These are phyloP conservation scores for Penicillium sp. DNA, from an alignment of 2,329 filamentous ascomycete genomes.

Conservation along the genomic window DNA sequence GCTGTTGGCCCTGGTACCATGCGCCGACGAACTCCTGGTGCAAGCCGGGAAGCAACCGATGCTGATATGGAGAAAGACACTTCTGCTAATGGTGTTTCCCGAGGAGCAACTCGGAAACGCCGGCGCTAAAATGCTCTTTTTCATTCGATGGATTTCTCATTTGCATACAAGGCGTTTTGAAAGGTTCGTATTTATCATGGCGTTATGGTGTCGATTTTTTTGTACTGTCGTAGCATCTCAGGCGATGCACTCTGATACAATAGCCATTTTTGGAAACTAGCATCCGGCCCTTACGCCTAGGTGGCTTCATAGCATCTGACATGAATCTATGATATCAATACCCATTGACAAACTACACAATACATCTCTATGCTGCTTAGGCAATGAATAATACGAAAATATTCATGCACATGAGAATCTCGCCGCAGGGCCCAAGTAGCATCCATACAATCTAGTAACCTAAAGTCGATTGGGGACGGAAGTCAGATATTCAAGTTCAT, in stretches of 20 bases:
- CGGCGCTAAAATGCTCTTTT: conserved; percentile 25
- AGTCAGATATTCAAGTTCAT: not conserved
- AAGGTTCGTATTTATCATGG: not conserved
- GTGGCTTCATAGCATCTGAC: not conserved
- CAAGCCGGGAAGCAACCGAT: conserved; percentile 60
- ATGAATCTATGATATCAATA: not conserved
- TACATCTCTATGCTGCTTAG: not conserved
- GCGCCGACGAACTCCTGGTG: conserved; percentile 78
- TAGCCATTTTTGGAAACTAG: not conserved
- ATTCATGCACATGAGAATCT: too few species aligned
- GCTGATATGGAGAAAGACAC: conserved; percentile 22
- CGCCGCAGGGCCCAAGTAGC: too few species aligned
- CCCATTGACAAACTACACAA: not conserved
- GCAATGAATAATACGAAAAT: too few species aligned
- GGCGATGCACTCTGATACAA: not conserved
- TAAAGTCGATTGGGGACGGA: too few species aligned
- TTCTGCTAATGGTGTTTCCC: conserved; percentile 20
- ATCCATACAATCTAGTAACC: too few species aligned
- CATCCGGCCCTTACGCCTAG: too few species aligned
- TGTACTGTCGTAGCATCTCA: not conserved
- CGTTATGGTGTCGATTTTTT: not conserved
- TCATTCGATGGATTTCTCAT: not conserved
- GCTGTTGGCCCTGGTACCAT: conserved; percentile 75
- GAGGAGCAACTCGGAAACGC: conserved; percentile 30
- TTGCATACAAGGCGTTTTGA: conserved; percentile 14